phyloP scores from a whole-genome alignment of 768 basidiomycete species.

The Agrocybe pediades region DNA sequence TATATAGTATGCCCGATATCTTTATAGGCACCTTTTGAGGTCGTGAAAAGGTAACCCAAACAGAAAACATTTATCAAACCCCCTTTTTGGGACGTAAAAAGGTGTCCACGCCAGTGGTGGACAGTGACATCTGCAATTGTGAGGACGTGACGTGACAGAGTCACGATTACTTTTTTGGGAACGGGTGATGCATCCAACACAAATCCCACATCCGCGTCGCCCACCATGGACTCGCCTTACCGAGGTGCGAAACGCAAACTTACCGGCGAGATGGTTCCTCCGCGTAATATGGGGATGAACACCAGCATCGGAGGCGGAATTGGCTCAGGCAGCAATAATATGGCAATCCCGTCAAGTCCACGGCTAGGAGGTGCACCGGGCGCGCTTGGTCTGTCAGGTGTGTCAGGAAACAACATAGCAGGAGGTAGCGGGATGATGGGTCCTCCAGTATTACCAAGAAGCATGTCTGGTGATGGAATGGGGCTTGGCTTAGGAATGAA shows the following conservation, averaged over 20 bases:
- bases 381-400: background rate
- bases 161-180: too few species aligned
- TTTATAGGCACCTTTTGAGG: too few species aligned
- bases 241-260: constrained; percentile 32
- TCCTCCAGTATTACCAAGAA: constrained; percentile 7
- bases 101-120: too few species aligned
- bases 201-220: constrained; percentile 10
- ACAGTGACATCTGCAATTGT: too few species aligned
- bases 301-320: background rate
- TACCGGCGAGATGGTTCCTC: constrained; percentile 23
- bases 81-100: too few species aligned
- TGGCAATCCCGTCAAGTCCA: constrained; percentile 7
- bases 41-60: too few species aligned
- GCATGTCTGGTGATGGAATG: constrained; percentile 7
- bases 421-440: constrained; percentile 7
- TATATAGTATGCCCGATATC: too few species aligned
- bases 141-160: too few species aligned
- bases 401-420: too few species aligned
- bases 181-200: constrained; percentile 7
- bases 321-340: background rate
- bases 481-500: constrained; percentile 8
- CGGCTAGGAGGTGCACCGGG: constrained; percentile 10
- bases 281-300: constrained; percentile 5
- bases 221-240: constrained; percentile 26
- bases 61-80: too few species aligned